These are phyloP conservation scores for Tinospora cordifolia DNA, from an alignment of 164 flowering plant species.

Conservation along the genomic window DNA sequence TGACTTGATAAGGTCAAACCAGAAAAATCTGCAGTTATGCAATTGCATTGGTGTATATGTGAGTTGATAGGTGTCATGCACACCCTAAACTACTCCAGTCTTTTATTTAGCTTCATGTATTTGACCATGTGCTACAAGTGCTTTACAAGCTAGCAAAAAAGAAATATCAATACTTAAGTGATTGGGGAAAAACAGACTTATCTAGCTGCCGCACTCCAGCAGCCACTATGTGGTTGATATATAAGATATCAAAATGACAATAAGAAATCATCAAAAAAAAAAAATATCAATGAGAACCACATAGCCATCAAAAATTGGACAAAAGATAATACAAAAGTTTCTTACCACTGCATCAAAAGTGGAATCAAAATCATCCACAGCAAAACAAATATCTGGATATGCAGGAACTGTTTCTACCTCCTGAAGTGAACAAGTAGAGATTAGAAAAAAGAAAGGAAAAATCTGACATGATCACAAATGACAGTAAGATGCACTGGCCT, in stretches of 20 bases:
- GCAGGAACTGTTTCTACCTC: conserved; percentile 91
- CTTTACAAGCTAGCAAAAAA: too few species aligned
- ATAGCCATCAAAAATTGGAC: not conserved
- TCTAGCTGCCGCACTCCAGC: not conserved
- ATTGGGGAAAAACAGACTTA: not conserved
- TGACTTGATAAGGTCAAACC: too few species aligned
- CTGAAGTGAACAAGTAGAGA: conserved; percentile 30
- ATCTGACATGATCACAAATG: not conserved
- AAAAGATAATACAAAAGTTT: not conserved
- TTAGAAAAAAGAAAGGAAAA: conserved; percentile 6
- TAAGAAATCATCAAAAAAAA: not conserved
- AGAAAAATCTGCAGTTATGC: too few species aligned
- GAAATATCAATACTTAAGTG: not conserved
- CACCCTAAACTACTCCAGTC: too few species aligned
- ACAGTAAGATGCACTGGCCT: conserved; percentile 37
- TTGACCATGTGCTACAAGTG: too few species aligned
- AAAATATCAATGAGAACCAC: not conserved
- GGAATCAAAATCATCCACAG: conserved; percentile 96
- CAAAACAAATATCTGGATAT: conserved; percentile 97
- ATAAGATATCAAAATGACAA: not conserved
- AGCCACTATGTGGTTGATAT: not conserved
- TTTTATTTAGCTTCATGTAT: too few species aligned
- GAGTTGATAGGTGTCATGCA: too few species aligned
- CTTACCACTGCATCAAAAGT: conserved; percentile 96
- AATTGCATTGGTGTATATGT: too few species aligned